Base-by-base conservation (phyloP, 352 stramenopile genomes). In the Phytophthora sp. region DNA sequence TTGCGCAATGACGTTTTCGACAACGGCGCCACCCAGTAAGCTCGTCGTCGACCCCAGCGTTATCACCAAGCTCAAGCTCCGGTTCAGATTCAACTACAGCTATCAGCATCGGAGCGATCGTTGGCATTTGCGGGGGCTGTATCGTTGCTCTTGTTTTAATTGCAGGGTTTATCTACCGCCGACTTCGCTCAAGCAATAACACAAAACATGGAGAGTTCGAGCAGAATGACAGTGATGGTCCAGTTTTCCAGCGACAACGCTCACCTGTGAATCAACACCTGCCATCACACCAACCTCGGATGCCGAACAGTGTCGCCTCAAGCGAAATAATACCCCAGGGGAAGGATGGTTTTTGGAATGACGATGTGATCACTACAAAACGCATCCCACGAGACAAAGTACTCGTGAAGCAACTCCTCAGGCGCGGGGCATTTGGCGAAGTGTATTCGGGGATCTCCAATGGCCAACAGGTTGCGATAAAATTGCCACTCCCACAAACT, bases 391-490 rank as follows among this genome's bases (percentile, higher is more conserved):
- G 72, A 9, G 63, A 75, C 20, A 62, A 68, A n/a, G 15, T 80
- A 2, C 10, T 48, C 2, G 31, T 62, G 1, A 20, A 54, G 2
- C 17, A 71, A 11, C 63, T 72, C 20, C 23, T 80, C 27, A 73
- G 58, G 32, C 37, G 58, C 7, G 78, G 78, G 4, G 42, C 59
- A 3, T 82, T 67, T 27, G 72, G 69, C 1, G 66, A 80, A 31
- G 69, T 85, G 2, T 85, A 72, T 57, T 17, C 2, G 15, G 76
- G 72, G 1, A 6, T 32, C 4, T 80, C 69, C 46, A 53, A 69
- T 10, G 3, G 42, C 6, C 15, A 78, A 15, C 43, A 48, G 11
- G 69, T 85, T 0, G 66, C 73, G 0, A 50, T 82, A 41, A 82
- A 85, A 58, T 61, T 54, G 23, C 35, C 82, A 11, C 50, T 70